Percentiles rank a stretch among this genome's conserved stretches.
phyloP scores from a whole-genome alignment of 2,329 filamentous ascomycete species.

The Colletotrichum lentis region DNA sequence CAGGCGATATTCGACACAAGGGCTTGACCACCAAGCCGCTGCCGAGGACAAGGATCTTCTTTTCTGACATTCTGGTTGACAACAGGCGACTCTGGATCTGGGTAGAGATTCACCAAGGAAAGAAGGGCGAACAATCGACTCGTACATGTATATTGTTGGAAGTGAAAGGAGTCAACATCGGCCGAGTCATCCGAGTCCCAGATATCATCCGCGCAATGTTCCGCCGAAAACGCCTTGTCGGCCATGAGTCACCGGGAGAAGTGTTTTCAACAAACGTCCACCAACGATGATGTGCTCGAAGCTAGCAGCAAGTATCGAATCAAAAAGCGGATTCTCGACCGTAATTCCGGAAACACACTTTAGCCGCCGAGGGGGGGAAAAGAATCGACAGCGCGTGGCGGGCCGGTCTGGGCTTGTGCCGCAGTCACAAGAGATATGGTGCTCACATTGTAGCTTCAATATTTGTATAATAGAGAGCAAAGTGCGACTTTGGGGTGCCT shows the following conservation, averaged over 20 bases:
- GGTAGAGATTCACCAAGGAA: neutral
- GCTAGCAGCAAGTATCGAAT: neutral
- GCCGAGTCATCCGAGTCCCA: neutral
- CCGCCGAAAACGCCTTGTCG: neutral
- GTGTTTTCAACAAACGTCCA: neutral
- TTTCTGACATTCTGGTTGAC: constrained; percentile 8
- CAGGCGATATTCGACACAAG: constrained; percentile 39
- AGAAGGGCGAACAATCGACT: neutral
- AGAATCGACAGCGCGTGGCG: too few species aligned
- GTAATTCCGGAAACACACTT: neutral
- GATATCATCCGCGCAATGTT: neutral
- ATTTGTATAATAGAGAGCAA: neutral
- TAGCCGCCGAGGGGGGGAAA: too few species aligned
- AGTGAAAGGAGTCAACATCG: neutral
- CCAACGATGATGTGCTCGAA: neutral
- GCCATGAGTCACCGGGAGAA: neutral
- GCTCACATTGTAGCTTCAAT: neutral
- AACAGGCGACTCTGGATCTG: neutral
- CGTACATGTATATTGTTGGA: neutral
- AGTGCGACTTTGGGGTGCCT: too few species aligned
- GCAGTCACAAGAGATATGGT: neutral
- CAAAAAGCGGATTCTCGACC: too few species aligned
- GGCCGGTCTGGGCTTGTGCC: neutral
- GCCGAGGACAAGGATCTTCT: constrained; percentile 38
- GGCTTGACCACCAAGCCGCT: constrained; percentile 39